Percentiles rank a stretch among this genome's conserved stretches.
Conservation (phyloP, 2,329 filamentous ascomycete species). For the Huntiella omanensis region DNA sequence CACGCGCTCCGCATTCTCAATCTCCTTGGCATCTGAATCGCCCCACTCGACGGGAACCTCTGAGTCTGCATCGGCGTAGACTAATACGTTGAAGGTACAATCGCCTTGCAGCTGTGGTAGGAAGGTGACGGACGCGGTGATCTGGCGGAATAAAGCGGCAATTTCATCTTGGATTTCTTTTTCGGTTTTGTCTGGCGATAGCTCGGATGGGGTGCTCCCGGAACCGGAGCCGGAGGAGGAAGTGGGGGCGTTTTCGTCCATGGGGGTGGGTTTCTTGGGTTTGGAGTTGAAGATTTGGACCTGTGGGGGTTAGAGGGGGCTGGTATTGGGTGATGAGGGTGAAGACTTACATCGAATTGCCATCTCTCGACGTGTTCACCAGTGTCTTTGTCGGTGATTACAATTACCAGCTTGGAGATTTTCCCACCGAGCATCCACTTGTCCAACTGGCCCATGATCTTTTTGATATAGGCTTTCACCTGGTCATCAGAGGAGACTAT, state of each 20-base stretch:
- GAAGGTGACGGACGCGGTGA: slow-evolving; percentile 94
- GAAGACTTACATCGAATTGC: slow-evolving; percentile 69
- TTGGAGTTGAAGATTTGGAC: slow-evolving; percentile 22
- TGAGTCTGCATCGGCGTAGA: slow-evolving; percentile 91
- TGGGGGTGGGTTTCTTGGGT: slow-evolving; percentile 25
- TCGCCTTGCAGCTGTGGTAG: slow-evolving; percentile 74
- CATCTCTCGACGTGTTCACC: slow-evolving; percentile 91
- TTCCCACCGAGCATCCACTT: slow-evolving; percentile 96
- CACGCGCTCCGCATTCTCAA: slow-evolving; percentile 82
- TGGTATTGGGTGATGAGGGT: neutral
- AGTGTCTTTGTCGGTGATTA: slow-evolving; percentile 92
- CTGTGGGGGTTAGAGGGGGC: slow-evolving; percentile 13
- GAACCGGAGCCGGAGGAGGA: slow-evolving; percentile 16
- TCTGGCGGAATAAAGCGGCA: slow-evolving; percentile 90
- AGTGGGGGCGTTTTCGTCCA: slow-evolving; percentile 41
- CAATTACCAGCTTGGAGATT: slow-evolving; percentile 90
- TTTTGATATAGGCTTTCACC: slow-evolving; percentile 97
- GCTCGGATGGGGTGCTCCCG: slow-evolving; percentile 15
- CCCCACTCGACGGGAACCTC: slow-evolving; percentile 98
- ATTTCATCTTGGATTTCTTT: slow-evolving; percentile 90
- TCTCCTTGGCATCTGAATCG: slow-evolving; percentile 95
- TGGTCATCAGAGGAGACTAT: slow-evolving; percentile 86
- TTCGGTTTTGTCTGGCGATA: slow-evolving; percentile 59
- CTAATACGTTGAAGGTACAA: slow-evolving; percentile 96
- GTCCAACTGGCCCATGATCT: slow-evolving; percentile 95